Conservation (phyloP, 192 early-diverging fungal species). For the Cladochytrium replicatum region DNA sequence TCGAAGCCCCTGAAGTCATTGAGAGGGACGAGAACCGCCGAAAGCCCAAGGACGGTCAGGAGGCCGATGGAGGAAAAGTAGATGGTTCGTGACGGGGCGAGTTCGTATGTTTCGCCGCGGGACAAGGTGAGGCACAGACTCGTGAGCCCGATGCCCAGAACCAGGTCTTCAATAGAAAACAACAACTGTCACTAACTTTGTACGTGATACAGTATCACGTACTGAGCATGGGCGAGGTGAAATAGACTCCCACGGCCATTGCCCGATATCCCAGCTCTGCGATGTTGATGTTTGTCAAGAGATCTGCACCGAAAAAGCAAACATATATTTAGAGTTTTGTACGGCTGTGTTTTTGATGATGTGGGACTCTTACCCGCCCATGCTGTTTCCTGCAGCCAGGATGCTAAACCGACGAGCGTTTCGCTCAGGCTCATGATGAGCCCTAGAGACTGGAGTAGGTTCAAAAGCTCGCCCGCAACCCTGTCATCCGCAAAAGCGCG, state of each 20-base stretch:
- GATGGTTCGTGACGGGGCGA: conserved; percentile 56
- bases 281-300: conserved; percentile 87
- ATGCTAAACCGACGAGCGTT: conserved; percentile 61
- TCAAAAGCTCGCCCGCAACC: conserved; percentile 83
- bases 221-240: conserved; percentile 87
- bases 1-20: conserved; percentile 53
- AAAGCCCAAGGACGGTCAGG: conserved; percentile 46
- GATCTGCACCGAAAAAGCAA: too few species aligned
- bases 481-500: conserved; percentile 46
- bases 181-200: neutral
- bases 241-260: conserved; percentile 93
- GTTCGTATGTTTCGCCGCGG: conserved; percentile 35
- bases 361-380: conserved; percentile 9
- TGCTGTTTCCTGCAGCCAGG: conserved; percentile 65
- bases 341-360: neutral
- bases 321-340: neutral
- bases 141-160: conserved; percentile 77
- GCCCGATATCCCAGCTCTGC: conserved; percentile 82
- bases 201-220: conserved; percentile 7
- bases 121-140: conserved; percentile 48
- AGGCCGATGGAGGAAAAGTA: conserved; percentile 59
- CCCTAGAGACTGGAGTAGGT: conserved; percentile 68
- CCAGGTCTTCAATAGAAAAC: conserved; percentile 40
- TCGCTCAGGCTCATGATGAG: conserved; percentile 66
- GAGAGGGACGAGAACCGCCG: conserved; percentile 49